Base-by-base conservation (phyloP, 805 yeast genomes). In the Komagataella phaffii region DNA sequence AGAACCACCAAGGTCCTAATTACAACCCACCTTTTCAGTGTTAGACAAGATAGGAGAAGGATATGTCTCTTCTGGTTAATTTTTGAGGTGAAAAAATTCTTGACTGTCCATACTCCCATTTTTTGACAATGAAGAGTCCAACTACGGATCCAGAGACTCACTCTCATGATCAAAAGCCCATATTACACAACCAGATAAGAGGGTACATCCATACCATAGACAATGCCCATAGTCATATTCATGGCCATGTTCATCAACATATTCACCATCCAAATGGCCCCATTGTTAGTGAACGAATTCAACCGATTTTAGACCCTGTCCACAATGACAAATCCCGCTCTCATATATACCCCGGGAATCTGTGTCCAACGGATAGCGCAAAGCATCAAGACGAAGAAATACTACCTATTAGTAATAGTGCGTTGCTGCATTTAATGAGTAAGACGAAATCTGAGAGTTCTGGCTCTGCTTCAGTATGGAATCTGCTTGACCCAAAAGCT, bases 191-290 rank as follows among this genome's bases (percentile, higher is more conserved):
- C 40, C 40, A 30, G 40, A 30, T 30, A 30, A 30, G 40, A 30
- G 40, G 40, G 40, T 30, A 30, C 40, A 30, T 30, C 14, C 40
- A 30, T 44, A 52, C 52, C 3, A 52, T 23, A 36, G 56, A 52
- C 40, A 49, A 48, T 10, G 40, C 24, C 19, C 56, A 53, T 48
- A 24, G 51, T 10, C 56, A 53, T 40, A 52, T 51, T n/a, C 56
- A 53, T 48, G 56, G 56, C 6, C 56, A 53, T 19, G 50, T 51
- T 10, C 56, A 53, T 40, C 48, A 50, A 45, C 56, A 53, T 44
- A 36, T 17, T 7, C 48, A 46, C 48, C 23, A 17, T 7, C 48
- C 18, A 14, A 17, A 46, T 21, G 48, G 23, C 36, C 24, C 18
- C 2, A 18, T 18, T 5, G 23, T 10, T 10, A 19, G 23, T 7